Conservation (phyloP, 2,329 filamentous ascomycete species). For the Beauveria varroae region DNA sequence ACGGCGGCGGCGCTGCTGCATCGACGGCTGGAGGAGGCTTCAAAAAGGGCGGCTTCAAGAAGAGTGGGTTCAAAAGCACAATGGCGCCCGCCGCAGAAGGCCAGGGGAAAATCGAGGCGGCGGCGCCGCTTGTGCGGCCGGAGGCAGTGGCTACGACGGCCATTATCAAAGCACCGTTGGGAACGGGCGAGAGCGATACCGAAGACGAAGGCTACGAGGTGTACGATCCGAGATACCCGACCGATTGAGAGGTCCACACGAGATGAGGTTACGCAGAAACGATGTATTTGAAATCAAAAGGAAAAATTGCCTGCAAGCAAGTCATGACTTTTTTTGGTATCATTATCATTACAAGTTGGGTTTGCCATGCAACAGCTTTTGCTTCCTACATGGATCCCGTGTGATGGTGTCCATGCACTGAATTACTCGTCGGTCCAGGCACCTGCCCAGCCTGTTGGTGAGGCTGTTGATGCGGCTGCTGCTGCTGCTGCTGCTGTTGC, state of each 20-base stretch:
- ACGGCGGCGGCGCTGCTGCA: conserved; percentile 22
- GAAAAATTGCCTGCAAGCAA: not conserved
- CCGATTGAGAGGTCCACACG: conserved; percentile 38
- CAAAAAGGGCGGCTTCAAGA: conserved; percentile 69
- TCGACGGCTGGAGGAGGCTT: conserved; percentile 37
- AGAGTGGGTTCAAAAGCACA: conserved; percentile 74
- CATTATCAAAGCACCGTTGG: conserved; percentile 15
- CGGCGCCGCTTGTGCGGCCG: conserved; percentile 32
- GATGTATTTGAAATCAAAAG: not conserved
- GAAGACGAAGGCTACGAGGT: conserved; percentile 67
- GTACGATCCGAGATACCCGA: conserved; percentile 55
- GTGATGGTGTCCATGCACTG: conserved; percentile 5
- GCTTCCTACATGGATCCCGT: conserved; percentile 1
- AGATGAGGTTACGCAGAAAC: not conserved
- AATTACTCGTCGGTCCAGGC: not conserved
- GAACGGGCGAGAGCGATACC: conserved; percentile 47
- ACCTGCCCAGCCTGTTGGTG: not conserved
- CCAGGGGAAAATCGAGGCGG: conserved; percentile 17
- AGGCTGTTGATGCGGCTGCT: not conserved
- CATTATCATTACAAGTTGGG: conserved; percentile 11
- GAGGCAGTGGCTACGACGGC: conserved; percentile 18
- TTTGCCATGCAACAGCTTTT: not conserved
- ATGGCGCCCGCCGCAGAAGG: conserved; percentile 49
- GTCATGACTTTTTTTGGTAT: conserved; percentile 1
- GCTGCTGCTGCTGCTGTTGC: not conserved